A percentile compares a stretch with the other conserved stretches of the same genome.
Evolutionary conservation across 169 alveolate species (phyloP).

Genomic region (Haemoproteus tartakovskyi): DNA sequence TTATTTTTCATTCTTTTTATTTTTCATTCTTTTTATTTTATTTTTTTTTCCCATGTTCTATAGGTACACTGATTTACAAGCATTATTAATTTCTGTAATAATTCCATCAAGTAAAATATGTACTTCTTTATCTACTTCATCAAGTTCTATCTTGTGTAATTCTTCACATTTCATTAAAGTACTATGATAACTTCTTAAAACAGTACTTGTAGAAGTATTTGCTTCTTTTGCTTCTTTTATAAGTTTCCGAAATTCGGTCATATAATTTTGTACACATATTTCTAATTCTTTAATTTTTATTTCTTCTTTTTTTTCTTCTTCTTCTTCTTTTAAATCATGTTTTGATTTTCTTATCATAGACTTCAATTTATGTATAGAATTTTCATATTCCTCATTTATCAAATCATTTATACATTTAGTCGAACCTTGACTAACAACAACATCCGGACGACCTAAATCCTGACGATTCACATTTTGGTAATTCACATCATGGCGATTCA

Average conservation of each 20-base stretch:
- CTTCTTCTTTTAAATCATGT: constrained; percentile 8
- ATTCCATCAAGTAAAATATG: constrained; percentile 8
- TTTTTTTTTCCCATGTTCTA: too few relatives aligned
- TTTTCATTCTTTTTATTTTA: too few relatives aligned
- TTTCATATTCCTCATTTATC: too few relatives aligned
- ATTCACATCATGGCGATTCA: too few relatives aligned
- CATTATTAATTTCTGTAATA: constrained; percentile 23
- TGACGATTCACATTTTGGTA: too few relatives aligned
- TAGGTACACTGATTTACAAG: constrained; percentile 31
- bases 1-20: too few relatives aligned
- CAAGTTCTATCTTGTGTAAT: constrained; percentile 3
- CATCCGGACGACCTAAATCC: too few relatives aligned
- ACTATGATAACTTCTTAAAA: constrained; percentile 18
- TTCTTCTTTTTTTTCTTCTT: constrained; percentile 26
- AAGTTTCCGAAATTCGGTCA: constrained; percentile 32
- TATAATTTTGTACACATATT: constrained; percentile 13
- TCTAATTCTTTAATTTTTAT: constrained; percentile 34
- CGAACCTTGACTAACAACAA: too few relatives aligned
- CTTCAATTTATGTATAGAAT: too few relatives aligned
- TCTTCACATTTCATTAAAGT: constrained; percentile 36
- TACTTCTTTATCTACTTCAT: constrained; percentile 15
- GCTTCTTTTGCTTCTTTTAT: constrained; percentile 35
- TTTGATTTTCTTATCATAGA: constrained; percentile 12
- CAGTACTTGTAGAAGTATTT: constrained; percentile 26
- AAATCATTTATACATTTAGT: too few relatives aligned